These are phyloP conservation scores for Lumnitzera racemosa DNA, from an alignment of 345 rosid genomes.

Conservation along the genomic window DNA sequence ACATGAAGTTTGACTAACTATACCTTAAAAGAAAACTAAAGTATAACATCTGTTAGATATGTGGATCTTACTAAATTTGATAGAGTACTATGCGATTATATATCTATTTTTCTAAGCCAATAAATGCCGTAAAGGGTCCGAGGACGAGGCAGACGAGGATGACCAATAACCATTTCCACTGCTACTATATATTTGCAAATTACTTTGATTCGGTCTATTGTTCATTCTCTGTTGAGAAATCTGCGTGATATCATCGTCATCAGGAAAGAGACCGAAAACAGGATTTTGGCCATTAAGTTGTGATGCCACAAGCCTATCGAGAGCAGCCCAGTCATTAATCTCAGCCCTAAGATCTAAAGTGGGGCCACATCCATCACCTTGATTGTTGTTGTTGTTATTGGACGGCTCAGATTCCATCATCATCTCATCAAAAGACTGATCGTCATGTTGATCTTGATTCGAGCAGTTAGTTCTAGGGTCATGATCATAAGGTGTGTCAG, in stretches of 20 bases:
- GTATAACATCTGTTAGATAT: too few species aligned
- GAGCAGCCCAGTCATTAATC: conserved; percentile 64
- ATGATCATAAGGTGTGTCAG: too few species aligned
- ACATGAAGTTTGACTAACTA: too few species aligned
- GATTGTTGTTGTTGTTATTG: neutral
- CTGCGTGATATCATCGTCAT: conserved; percentile 6
- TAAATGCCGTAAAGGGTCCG: conserved; percentile 61
- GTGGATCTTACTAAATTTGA: too few species aligned
- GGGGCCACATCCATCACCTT: conserved; percentile 16
- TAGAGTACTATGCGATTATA: conserved; percentile 1
- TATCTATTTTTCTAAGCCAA: conserved; percentile 38
- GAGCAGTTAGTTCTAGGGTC: neutral
- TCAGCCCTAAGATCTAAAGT: conserved; percentile 5
- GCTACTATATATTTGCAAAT: neutral
- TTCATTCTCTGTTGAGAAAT: neutral
- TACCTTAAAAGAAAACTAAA: too few species aligned
- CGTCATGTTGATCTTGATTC: conserved; percentile 15
- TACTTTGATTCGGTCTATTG: conserved; percentile 30
- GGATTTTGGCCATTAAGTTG: conserved; percentile 70
- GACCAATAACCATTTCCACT: conserved; percentile 52
- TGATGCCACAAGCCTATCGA: conserved; percentile 86
- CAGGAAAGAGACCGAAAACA: conserved; percentile 28
- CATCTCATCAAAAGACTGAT: conserved; percentile 17
- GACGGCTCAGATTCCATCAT: conserved; percentile 27
- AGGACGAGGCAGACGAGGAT: conserved; percentile 48